A percentile compares a stretch with the other conserved stretches of the same genome.
Evolutionary conservation across 2,329 filamentous ascomycete genomes (phyloP).

Genomic region (Trichoderma sp.): DNA sequence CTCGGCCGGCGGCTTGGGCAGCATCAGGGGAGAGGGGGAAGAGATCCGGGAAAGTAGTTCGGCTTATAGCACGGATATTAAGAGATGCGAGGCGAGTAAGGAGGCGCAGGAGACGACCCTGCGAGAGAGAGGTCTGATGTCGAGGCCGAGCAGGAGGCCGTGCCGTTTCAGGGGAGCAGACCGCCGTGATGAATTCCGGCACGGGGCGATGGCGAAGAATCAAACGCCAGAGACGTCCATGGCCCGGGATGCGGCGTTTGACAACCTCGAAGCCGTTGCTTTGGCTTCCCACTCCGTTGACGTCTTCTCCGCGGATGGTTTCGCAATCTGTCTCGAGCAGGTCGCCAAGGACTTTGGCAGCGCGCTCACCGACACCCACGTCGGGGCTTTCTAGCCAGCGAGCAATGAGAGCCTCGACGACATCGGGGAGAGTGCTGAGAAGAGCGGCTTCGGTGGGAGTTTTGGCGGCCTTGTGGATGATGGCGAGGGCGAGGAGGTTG

Average conservation of each 20-base stretch:
- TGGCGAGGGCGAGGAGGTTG: slow-evolving; percentile 55
- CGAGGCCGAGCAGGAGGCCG: slow-evolving; percentile 25
- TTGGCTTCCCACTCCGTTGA: slow-evolving; percentile 22
- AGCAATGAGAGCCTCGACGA: slow-evolving; percentile 48
- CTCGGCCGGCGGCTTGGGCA: slow-evolving; percentile 31
- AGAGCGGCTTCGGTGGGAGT: slow-evolving; percentile 48
- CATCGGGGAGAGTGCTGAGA: slow-evolving; percentile 46
- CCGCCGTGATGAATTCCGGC: slow-evolving; percentile 43
- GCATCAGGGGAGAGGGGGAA: slow-evolving; percentile 26
- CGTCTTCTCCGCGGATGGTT: slow-evolving; percentile 29
- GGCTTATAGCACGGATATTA: slow-evolving; percentile 41
- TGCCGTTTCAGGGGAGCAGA: slow-evolving; percentile 32
- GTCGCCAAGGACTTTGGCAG: slow-evolving; percentile 48
- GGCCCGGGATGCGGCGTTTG: slow-evolving; percentile 42
- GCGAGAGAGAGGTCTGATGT: slow-evolving; percentile 48
- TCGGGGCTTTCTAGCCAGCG: slow-evolving; percentile 53
- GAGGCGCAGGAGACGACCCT: slow-evolving; percentile 51
- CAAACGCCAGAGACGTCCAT: slow-evolving; percentile 52
- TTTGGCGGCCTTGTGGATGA: slow-evolving; percentile 53
- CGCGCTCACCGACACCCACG: slow-evolving; percentile 55
- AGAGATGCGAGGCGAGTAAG: slow-evolving; percentile 49
- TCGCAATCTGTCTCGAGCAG: slow-evolving; percentile 56
- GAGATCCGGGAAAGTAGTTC: slow-evolving; percentile 37
- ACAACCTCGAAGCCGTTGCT: slow-evolving; percentile 34
- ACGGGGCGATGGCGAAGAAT: slow-evolving; percentile 46